Base-by-base conservation (phyloP, 2,329 filamentous ascomycete species). In the Pseudogymnoascus sp. region DNA sequence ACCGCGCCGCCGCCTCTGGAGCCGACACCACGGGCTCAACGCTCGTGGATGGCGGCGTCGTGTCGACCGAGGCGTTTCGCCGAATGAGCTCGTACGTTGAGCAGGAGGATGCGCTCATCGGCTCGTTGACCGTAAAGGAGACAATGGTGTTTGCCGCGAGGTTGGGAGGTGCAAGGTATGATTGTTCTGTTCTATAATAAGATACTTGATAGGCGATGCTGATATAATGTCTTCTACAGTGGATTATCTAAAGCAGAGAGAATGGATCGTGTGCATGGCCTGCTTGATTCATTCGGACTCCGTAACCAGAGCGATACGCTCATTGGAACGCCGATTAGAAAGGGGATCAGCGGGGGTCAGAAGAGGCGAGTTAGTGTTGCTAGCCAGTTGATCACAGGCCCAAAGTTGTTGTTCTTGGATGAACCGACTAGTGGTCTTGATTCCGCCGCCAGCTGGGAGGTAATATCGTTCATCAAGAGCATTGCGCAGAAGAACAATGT, bases 341-440 rank as follows among this genome's bases (percentile, higher is more conserved):
- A 93, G 75, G 91, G 91, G 12, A 86, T 96, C 64, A 91, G 88
- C 66, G 91, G 91, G 59, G 91, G 91, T 1, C 91, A 96, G 77
- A 96, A 95, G 78, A 82, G 90, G 40, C 82, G 91, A 61, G 81
- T 93, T 6, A 89, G 89, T 68, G 87, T 96, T 4, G 91, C 90
- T 1, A 89, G 88, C 65, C 89, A 91, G 71, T 81, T 96, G 37
- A 89, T 96, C 70, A 93, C 90, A 1, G 86, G 83, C 63, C 91
- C 91, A 0, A 90, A 88, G 74, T 86, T 96, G 6, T 74, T 96
- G 23, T 95, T 96, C 71, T 77, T 96, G 34, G 90, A 95, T 71
- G 90, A 95, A 74, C 90, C 90, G 0, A 96, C 91, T 0, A 91
- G 88, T 67, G 91, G 91, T 7, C 78, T 96, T 8, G 91, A 96